Evolutionary conservation across 768 basidiomycete genomes (phyloP).

Genomic region (Kondoa subrosea): DNA sequence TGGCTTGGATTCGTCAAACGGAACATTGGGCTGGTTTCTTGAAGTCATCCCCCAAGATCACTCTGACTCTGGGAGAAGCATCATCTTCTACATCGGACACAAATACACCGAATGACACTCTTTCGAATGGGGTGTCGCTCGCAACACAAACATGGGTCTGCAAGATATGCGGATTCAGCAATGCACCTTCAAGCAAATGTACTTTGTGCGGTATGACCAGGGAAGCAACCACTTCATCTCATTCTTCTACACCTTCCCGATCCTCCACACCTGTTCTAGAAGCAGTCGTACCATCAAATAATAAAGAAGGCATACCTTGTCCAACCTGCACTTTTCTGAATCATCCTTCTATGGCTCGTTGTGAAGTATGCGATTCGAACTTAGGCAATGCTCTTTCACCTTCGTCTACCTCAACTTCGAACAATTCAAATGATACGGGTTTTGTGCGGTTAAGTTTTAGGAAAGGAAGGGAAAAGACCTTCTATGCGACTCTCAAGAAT

Average conservation of each 20-base stretch:
- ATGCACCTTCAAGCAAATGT: slow-evolving; percentile 49
- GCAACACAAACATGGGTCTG: slow-evolving; percentile 54
- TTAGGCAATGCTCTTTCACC: slow-evolving; percentile 47
- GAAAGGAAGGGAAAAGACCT: slow-evolving; percentile 68
- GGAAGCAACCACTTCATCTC: slow-evolving; percentile 1
- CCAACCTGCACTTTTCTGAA: slow-evolving; percentile 86
- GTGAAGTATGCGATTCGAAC: slow-evolving; percentile 71
- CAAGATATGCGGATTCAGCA: slow-evolving; percentile 68
- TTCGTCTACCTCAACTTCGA: slow-evolving; percentile 25
- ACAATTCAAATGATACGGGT: slow-evolving; percentile 20
- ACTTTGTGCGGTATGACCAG: slow-evolving; percentile 61
- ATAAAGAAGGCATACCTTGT: slow-evolving; percentile 44
- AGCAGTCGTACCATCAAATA: slow-evolving; percentile 22
- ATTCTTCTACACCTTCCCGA: slow-evolving; percentile 16
- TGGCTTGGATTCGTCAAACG: slow-evolving; percentile 52
- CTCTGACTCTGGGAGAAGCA: slow-evolving; percentile 36
- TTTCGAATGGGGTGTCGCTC: slow-evolving; percentile 2
- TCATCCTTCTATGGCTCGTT: slow-evolving; percentile 49
- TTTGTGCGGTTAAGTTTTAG: slow-evolving; percentile 74
- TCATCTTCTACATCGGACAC: slow-evolving; percentile 7
- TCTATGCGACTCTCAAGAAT: slow-evolving; percentile 60
- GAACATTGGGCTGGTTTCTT: slow-evolving; percentile 82
- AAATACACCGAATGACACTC: slow-evolving; percentile 26
- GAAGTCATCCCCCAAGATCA: slow-evolving; percentile 74
- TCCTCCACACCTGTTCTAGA: slow-evolving; percentile 18